Conservation (phyloP, 2,329 filamentous ascomycete species). For the Eurotiales sp. region DNA sequence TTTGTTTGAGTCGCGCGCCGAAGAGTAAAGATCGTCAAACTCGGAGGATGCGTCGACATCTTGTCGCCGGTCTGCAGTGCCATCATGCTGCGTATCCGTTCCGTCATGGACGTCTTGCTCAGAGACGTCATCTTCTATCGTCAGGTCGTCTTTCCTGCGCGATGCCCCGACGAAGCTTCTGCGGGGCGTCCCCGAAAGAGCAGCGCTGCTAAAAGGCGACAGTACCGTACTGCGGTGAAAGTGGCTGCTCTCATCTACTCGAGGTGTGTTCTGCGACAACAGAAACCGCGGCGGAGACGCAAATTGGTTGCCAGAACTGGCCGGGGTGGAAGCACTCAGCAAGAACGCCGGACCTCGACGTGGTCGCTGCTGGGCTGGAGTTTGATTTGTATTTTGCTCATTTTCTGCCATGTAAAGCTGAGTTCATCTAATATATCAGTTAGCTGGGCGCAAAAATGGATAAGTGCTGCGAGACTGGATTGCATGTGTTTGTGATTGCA, state of each 20-base stretch:
- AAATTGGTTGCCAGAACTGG: conserved; percentile 11
- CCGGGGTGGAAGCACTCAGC: not conserved
- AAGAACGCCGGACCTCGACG: conserved; percentile 13
- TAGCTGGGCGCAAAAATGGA: too few relatives aligned
- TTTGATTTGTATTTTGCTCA: conserved; percentile 4
- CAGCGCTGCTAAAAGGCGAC: not conserved
- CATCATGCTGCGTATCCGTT: conserved; percentile 7
- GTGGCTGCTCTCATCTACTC: not conserved
- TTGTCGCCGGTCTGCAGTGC: conserved; percentile 8
- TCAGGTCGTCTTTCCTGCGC: not conserved
- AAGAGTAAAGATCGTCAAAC: conserved; percentile 29
- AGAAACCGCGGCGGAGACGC: conserved; percentile 15
- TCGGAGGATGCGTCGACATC: conserved; percentile 19
- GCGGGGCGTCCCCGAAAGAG: not conserved
- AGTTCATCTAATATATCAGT: not conserved
- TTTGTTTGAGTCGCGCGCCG: conserved; percentile 26
- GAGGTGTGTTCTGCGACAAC: not conserved
- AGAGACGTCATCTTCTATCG: not conserved
- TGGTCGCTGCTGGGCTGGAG: not conserved
- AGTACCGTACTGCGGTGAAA: not conserved
- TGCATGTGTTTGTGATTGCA: too few relatives aligned
- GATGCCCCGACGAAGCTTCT: not conserved
- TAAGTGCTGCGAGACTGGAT: too few relatives aligned
- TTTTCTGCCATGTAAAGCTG: not conserved
- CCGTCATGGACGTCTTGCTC: not conserved